A percentile compares a stretch with the other conserved stretches of the same genome.
Conservation (phyloP, 257 asterid species). For the Solanum virginianum region DNA sequence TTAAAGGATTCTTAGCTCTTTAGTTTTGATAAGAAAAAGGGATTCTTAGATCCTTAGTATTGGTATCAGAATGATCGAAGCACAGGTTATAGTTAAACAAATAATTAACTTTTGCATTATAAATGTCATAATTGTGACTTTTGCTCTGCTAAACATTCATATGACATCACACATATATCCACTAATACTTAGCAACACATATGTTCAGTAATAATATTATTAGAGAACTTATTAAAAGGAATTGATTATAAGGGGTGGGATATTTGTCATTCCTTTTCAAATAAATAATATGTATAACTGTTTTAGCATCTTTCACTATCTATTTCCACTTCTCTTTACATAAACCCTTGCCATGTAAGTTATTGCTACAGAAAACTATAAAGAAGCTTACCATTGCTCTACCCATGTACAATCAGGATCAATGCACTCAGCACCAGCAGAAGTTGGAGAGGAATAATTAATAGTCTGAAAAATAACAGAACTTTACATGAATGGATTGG, state of each 20-base stretch:
- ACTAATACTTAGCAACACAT: not conserved
- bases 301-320: not conserved
- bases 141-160: not conserved
- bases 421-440: slow-evolving; percentile 97
- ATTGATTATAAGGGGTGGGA: not conserved
- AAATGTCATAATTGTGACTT: not conserved
- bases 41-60: not conserved
- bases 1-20: not conserved
- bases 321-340: not conserved
- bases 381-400: slow-evolving; percentile 70
- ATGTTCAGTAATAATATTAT: not conserved
- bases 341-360: not conserved
- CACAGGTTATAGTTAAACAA: not conserved
- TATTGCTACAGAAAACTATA: not conserved
- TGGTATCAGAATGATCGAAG: not conserved
- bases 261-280: not conserved
- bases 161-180: not conserved
- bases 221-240: not conserved
- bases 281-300: not conserved
- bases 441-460: slow-evolving; percentile 61
- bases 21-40: not conserved
- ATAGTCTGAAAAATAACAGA: slow-evolving; percentile 52
- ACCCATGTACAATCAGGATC: slow-evolving; percentile 90
- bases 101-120: not conserved
- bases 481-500: not conserved